A percentile compares a stretch with the other conserved stretches of the same genome.
phyloP scores from a whole-genome alignment of 352 stramenopile species.

The Globisporangium spiculum region DNA sequence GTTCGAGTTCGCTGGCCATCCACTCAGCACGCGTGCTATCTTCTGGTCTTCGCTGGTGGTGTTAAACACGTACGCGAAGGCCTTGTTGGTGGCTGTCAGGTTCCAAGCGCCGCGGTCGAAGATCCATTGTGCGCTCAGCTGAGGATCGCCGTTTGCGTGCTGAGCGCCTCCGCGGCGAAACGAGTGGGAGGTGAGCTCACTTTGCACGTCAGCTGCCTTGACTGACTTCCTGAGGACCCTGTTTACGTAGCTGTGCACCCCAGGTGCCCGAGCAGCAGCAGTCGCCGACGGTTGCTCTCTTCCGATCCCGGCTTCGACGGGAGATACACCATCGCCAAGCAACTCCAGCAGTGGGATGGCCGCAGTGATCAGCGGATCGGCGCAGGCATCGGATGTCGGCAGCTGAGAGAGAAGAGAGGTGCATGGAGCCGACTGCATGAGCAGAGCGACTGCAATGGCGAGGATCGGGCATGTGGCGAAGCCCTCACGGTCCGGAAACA shows the following conservation, averaged over 20 bases:
- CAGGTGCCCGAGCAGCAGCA: not conserved
- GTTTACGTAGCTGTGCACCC: constrained; percentile 2
- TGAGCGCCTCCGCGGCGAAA: constrained; percentile 26
- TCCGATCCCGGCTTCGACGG: not conserved
- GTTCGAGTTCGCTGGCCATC: not conserved
- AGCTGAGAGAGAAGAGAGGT: constrained; percentile 17
- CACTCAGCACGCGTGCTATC: not conserved
- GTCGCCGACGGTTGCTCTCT: not conserved
- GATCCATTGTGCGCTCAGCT: constrained; percentile 22
- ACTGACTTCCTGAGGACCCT: not conserved
- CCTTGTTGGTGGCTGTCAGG: constrained; percentile 28
- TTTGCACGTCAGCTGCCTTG: not conserved
- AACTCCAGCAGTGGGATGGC: not conserved
- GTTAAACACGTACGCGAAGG: constrained; percentile 14
- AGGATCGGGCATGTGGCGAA: constrained; percentile 23
- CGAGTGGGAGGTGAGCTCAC: constrained; percentile 25
- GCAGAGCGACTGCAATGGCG: constrained; percentile 19
- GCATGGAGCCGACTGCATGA: constrained; percentile 18
- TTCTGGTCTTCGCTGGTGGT: not conserved
- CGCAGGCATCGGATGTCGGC: not conserved
- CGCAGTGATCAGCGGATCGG: not conserved
- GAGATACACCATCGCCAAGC: not conserved
- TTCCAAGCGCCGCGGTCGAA: constrained; percentile 34
- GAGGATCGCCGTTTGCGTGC: constrained; percentile 18
- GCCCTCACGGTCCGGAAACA: constrained; percentile 22